Conservation (phyloP, 768 basidiomycete species). For the Agaricus blazei region DNA sequence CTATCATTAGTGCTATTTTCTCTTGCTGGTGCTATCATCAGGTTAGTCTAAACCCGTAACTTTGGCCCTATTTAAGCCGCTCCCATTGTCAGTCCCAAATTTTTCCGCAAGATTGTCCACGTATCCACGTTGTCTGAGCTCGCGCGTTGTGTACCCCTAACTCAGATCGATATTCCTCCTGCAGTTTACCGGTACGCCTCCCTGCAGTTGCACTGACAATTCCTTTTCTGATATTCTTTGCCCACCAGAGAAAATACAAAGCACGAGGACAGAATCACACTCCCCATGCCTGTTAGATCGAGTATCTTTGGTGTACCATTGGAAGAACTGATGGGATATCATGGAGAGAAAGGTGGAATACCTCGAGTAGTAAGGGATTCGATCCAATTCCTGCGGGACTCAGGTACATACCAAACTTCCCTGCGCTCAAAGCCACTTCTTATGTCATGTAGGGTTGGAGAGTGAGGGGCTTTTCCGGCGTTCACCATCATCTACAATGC, state of each 20-base stretch:
- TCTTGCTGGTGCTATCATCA: constrained; percentile 82
- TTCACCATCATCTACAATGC: constrained; percentile 66
- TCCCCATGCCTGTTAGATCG: constrained; percentile 59
- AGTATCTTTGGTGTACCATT: constrained; percentile 76
- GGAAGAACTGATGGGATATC: constrained; percentile 77
- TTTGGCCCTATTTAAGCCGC: neutral
- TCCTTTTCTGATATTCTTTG: neutral
- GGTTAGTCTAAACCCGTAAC: constrained; percentile 35
- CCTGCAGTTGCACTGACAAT: neutral
- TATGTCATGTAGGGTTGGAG: constrained; percentile 42
- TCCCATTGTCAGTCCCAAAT: constrained; percentile 63
- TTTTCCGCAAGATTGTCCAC: constrained; percentile 81
- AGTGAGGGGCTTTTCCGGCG: constrained; percentile 81
- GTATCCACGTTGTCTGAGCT: constrained; percentile 73
- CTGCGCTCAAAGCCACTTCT: neutral
- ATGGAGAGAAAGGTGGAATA: constrained; percentile 80
- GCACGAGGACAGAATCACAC: constrained; percentile 60
- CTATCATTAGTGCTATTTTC: constrained; percentile 72
- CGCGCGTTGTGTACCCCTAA: constrained; percentile 73
- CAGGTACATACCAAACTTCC: constrained; percentile 27
- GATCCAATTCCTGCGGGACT: constrained; percentile 64
- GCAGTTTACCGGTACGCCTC: constrained; percentile 71
- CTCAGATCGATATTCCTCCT: constrained; percentile 82
- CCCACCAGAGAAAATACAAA: constrained; percentile 68
- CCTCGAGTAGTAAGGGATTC: constrained; percentile 77